These are phyloP conservation scores for Rhodotorula diobovata DNA, from an alignment of 768 basidiomycete genomes.

Conservation along the genomic window DNA sequence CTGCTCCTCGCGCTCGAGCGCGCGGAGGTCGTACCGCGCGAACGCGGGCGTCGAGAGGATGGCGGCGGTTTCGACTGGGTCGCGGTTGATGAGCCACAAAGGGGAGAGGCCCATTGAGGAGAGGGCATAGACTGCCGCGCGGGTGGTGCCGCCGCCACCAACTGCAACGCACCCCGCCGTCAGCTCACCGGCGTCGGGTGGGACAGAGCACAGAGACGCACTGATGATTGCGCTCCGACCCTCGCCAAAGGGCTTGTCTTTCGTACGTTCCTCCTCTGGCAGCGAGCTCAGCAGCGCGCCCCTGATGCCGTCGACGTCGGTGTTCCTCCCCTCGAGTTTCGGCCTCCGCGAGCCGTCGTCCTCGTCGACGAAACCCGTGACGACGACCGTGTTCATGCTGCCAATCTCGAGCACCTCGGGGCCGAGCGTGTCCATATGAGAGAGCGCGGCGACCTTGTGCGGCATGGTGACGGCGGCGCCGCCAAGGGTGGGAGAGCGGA, in stretches of 20 bases:
- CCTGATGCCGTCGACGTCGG: slow-evolving; percentile 34
- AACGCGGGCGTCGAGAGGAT: slow-evolving; percentile 20
- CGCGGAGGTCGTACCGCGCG: slow-evolving; percentile 20
- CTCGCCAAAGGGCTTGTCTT: slow-evolving; percentile 10
- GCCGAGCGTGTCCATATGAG: slow-evolving; percentile 33
- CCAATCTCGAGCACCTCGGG: slow-evolving; percentile 36
- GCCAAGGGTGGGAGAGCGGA: slow-evolving; percentile 13
- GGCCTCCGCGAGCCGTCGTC: not conserved
- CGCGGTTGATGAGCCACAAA: slow-evolving; percentile 40
- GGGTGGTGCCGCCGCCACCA: slow-evolving; percentile 42
- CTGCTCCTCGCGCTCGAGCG: slow-evolving; percentile 13
- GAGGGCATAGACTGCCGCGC: slow-evolving; percentile 41
- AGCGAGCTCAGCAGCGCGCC: slow-evolving; percentile 15
- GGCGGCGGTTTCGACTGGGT: slow-evolving; percentile 18
- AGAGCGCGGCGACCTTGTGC: slow-evolving; percentile 38
- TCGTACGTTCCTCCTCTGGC: not conserved
- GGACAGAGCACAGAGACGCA: not conserved
- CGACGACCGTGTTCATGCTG: slow-evolving; percentile 40
- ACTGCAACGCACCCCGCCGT: not conserved
- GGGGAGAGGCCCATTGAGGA: slow-evolving; percentile 28
- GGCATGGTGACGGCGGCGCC: slow-evolving; percentile 42
- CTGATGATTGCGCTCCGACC: slow-evolving; percentile 24
- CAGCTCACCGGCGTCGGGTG: not conserved
- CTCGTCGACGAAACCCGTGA: not conserved
- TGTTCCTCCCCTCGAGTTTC: slow-evolving; percentile 38